Evolutionary conservation across 495 filamentous ascomycete species (phyloP).

Genomic region (Daldinia concentrica): DNA sequence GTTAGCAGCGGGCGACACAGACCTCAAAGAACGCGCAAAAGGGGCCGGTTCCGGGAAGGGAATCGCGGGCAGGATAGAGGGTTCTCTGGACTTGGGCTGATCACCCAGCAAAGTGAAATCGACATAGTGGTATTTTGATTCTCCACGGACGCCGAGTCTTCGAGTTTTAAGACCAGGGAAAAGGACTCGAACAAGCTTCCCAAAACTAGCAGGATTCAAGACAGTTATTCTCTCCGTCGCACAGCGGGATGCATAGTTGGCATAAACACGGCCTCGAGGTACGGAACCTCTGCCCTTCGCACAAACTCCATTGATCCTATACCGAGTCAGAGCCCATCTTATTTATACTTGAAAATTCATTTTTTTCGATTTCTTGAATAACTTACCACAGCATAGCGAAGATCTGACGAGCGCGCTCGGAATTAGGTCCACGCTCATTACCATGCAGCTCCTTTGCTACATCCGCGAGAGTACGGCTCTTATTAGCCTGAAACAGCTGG

Average conservation of each 20-base stretch:
- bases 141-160: conserved; percentile 88
- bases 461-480: conserved; percentile 76
- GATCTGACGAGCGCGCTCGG: conserved; percentile 94
- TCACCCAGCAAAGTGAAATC: conserved; percentile 79
- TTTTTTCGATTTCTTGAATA: neutral
- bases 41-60: conserved; percentile 50
- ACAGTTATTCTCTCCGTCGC: conserved; percentile 91
- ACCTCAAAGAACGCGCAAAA: conserved; percentile 57
- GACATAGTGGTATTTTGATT: conserved; percentile 99
- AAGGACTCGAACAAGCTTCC: conserved; percentile 94
- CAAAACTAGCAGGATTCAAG: conserved; percentile 95
- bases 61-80: conserved; percentile 47
- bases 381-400: conserved; percentile 97
- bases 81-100: conserved; percentile 57
- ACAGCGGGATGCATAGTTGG: conserved; percentile 89
- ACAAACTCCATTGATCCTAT: conserved; percentile 85
- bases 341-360: neutral
- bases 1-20: conserved; percentile 20
- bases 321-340: conserved; percentile 19
- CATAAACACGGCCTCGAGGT: conserved; percentile 89
- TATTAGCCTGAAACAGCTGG: conserved; percentile 79
- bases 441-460: conserved; percentile 80
- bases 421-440: conserved; percentile 73
- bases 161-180: conserved; percentile 94
- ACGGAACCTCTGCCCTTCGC: conserved; percentile 83